Conservation (phyloP, 2,329 filamentous ascomycete species). For the Chaetomiaceae sp. region DNA sequence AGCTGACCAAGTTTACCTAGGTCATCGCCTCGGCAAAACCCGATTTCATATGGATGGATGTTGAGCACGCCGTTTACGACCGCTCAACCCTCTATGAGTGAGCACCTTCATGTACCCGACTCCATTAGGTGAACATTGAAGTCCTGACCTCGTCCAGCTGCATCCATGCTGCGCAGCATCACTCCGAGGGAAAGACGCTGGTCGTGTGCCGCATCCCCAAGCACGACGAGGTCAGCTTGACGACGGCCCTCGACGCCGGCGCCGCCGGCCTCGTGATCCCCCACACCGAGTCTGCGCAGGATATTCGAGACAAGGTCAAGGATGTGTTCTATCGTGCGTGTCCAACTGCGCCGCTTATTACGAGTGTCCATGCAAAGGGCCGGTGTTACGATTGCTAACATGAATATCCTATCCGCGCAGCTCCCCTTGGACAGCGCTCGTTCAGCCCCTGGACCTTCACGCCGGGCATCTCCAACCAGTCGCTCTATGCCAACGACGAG, state of each 20-base stretch:
- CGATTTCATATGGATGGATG: conserved; percentile 11
- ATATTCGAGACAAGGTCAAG: conserved; percentile 18
- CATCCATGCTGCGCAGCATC: conserved; percentile 19
- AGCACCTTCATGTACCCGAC: not conserved
- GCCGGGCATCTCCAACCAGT: conserved; percentile 20
- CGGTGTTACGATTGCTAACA: too few species aligned
- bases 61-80: conserved; percentile 10
- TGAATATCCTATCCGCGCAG: not conserved
- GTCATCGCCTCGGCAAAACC: conserved; percentile 10
- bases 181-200: conserved; percentile 25
- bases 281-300: conserved; percentile 22
- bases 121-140: not conserved
- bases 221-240: conserved; percentile 20
- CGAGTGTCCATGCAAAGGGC: too few species aligned
- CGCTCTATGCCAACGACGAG: conserved; percentile 21
- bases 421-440: conserved; percentile 3
- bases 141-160: not conserved
- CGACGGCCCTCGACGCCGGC: conserved; percentile 24
- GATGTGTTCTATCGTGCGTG: conserved; percentile 22
- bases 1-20: not conserved
- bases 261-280: conserved; percentile 23
- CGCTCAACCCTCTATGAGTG: conserved; percentile 9
- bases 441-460: conserved; percentile 21
- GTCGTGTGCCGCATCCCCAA: conserved; percentile 23
- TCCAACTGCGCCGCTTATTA: not conserved